Base-by-base conservation (phyloP, 2,329 filamentous ascomycete species). In the Juglanconis sp. region DNA sequence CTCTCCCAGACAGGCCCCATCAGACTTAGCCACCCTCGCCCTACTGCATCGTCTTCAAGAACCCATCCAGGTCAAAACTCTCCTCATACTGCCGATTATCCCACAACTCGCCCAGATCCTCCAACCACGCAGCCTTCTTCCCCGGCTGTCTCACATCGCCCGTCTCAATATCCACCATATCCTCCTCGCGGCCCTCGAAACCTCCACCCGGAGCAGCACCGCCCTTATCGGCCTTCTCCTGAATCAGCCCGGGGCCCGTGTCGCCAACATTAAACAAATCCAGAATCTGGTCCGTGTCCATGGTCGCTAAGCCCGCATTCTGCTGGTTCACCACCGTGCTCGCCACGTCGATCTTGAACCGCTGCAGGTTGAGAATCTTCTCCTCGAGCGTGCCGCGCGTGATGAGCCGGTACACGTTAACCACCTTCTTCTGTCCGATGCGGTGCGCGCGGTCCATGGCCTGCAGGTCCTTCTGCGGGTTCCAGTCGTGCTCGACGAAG, bases 401-500 rank as follows among this genome's bases (percentile, higher is more conserved):
- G 69, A 99, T 95, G 66, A 99, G 83, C 31, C 95, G 92, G 76
- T 99, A 99, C 15, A 99, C 95, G 71, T 99, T 99, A 67, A 99
- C 95, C 42, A 98, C 95, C 84, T 98, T 99, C 86, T 99, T 99
- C 79, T 99, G 95, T 2, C 95, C 95, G 69, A 99, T 98, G 68
- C 95, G 88, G 80, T 99, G 95, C 8, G 95, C 95, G 62, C 95
- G 92, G 72, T 99, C 95, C 95, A 99, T 99, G 66, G 95, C 95
- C 72, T 99, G 95, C 67, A 99, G 86, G 75, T 99, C 95, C 75
- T 96, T 96, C 73, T 99, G 95, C 36, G 95, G 95, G 72, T 99
- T 99, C 95, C 95, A 99, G 75, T 99, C 95, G 75, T 99, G 96
- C 76, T 99, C 95, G 35, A 99, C 96, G 70, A 99, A 99, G 68